phyloP scores from a whole-genome alignment of 2,329 filamentous ascomycete genomes.

The Magnaporthiopsis poae region DNA sequence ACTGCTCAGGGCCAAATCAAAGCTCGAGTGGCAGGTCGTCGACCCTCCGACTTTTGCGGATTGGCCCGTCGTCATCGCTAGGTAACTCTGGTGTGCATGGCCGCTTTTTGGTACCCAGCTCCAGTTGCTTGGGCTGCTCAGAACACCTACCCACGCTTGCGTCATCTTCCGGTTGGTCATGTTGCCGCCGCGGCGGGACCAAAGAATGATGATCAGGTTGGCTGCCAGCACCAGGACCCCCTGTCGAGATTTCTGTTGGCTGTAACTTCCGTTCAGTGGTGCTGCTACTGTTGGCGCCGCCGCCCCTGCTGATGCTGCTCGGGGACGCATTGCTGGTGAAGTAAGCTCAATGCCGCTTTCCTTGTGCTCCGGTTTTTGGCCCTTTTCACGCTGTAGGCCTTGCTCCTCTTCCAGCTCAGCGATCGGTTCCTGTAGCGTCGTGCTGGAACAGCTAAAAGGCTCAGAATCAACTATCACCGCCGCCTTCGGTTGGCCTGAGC shows the following conservation, averaged over 20 bases:
- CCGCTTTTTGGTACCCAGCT: not conserved
- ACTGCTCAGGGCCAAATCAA: not conserved
- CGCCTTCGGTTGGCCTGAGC: too few relatives aligned
- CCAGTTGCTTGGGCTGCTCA: not conserved
- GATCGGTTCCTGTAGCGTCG: not conserved
- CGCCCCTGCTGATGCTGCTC: too few relatives aligned
- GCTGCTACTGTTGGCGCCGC: too few relatives aligned
- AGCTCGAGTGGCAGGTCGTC: too few relatives aligned
- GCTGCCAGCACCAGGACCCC: not conserved
- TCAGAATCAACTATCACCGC: not conserved
- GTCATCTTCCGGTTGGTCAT: not conserved
- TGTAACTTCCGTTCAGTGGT: not conserved
- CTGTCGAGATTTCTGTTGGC: not conserved
- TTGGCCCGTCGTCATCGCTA: not conserved
- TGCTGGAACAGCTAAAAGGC: not conserved
- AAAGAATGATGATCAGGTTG: not conserved
- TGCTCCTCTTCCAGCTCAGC: not conserved
- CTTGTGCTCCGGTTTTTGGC: not conserved
- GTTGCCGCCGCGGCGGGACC: not conserved
- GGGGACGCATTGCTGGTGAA: too few relatives aligned
- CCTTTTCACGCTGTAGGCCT: not conserved
- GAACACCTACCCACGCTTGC: too few relatives aligned
- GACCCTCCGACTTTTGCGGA: not conserved
- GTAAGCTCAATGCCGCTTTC: not conserved
- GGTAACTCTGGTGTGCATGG: not conserved